Evolutionary conservation across 805 yeast species (phyloP).

Genomic region (Candida multigemmis): DNA sequence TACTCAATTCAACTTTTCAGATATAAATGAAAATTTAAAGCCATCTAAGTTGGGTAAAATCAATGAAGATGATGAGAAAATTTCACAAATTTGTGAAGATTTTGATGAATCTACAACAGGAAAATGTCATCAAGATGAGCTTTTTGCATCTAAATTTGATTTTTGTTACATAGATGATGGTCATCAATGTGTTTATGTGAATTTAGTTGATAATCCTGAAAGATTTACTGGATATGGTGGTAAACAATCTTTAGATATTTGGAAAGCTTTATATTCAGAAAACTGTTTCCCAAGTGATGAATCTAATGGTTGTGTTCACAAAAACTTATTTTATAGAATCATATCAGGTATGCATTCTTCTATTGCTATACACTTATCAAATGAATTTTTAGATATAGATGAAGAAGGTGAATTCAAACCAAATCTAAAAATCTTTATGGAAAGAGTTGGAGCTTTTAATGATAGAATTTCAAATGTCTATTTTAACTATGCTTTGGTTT

Average conservation of each 20-base stretch:
- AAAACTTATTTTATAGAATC: constrained; percentile 77
- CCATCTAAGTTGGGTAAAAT: constrained; percentile 58
- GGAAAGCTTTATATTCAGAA: constrained; percentile 89
- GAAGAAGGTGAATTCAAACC: constrained; percentile 75
- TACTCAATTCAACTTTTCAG: constrained; percentile 62
- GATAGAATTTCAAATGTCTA: constrained; percentile 86
- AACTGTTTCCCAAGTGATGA: constrained; percentile 61
- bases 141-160: constrained; percentile 43
- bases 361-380: constrained; percentile 84
- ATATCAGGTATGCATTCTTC: constrained; percentile 94
- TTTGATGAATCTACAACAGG: constrained; percentile 2
- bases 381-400: constrained; percentile 59
- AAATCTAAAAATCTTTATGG: constrained; percentile 71
- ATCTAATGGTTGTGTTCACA: constrained; percentile 56
- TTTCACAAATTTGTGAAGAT: constrained; percentile 1
- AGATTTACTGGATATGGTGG: constrained; percentile 96
- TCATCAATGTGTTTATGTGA: constrained; percentile 73
- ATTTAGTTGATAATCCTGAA: constrained; percentile 84
- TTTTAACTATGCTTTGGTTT: constrained; percentile 83
- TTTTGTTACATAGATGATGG: constrained; percentile 63
- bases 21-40: constrained; percentile 53
- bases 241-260: constrained; percentile 80
- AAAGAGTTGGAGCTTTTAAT: constrained; percentile 81
- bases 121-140: constrained; percentile 6
- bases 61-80: constrained; percentile 7